A percentile compares a stretch with the other conserved stretches of the same genome.
Conservation (phyloP, 805 yeast genomes). For the Maudiozyma serrabonitensis region DNA sequence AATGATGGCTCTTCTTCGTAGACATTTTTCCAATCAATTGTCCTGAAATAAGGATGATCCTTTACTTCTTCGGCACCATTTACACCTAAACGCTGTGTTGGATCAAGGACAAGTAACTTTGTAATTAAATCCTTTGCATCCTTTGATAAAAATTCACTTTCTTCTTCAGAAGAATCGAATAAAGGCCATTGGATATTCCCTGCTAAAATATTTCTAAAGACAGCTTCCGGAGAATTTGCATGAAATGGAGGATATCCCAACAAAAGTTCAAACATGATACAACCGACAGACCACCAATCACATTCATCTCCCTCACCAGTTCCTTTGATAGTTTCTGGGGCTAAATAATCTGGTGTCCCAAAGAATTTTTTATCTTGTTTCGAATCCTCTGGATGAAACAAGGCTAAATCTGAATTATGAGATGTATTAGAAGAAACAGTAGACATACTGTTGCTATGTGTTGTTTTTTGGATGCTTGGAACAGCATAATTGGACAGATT, state of each 20-base stretch:
- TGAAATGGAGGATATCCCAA: constrained; percentile 95
- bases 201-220: constrained; percentile 69
- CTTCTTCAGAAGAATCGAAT: constrained; percentile 39
- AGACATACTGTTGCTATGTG: constrained; percentile 4
- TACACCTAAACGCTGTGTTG: constrained; percentile 61
- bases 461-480: background rate
- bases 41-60: constrained; percentile 65
- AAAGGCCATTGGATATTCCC: constrained; percentile 82
- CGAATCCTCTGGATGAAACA: constrained; percentile 62
- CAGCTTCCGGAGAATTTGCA: constrained; percentile 65
- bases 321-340: constrained; percentile 92
- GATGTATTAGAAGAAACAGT: constrained; percentile 3
- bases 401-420: constrained; percentile 39
- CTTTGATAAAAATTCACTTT: constrained; percentile 46
- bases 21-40: constrained; percentile 63
- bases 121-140: constrained; percentile 68
- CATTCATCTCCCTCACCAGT: constrained; percentile 63
- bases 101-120: constrained; percentile 53
- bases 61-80: constrained; percentile 73
- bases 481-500: background rate
- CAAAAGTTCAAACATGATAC: constrained; percentile 83
- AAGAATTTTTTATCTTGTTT: constrained; percentile 58
- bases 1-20: constrained; percentile 70
- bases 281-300: constrained; percentile 95
- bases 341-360: constrained; percentile 96